phyloP scores from a whole-genome alignment of 306 rosid species.

The Pyrus communis region DNA sequence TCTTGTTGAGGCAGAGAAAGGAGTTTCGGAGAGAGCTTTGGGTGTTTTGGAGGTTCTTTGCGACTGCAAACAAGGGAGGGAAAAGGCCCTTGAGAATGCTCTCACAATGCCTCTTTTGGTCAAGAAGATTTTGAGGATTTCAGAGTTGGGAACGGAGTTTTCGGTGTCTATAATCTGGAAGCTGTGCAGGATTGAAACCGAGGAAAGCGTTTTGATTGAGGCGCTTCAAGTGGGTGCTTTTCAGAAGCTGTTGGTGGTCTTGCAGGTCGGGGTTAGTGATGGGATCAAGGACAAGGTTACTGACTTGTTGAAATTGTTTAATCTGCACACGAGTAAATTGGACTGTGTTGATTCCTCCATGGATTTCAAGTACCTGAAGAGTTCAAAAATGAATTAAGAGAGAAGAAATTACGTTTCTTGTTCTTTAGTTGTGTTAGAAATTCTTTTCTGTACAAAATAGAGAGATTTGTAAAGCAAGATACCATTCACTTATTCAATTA shows the following conservation, averaged over 20 bases:
- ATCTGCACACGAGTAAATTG: conserved; percentile 40
- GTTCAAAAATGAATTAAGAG: conserved; percentile 27
- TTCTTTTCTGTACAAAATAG: conserved; percentile 18
- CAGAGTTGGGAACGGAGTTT: conserved; percentile 48
- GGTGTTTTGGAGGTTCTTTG: conserved; percentile 55
- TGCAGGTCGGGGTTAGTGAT: conserved; percentile 73
- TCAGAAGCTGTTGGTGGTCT: conserved; percentile 68
- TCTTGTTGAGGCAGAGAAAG: conserved; percentile 57
- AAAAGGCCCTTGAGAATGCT: conserved; percentile 48
- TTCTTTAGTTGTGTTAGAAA: conserved; percentile 12
- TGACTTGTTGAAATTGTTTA: conserved; percentile 61
- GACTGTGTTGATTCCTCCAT: conserved; percentile 64
- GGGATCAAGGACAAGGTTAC: conserved; percentile 58
- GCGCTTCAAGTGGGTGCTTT: conserved; percentile 65
- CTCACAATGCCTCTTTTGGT: conserved; percentile 63
- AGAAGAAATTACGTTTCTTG: neutral
- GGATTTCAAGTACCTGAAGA: conserved; percentile 64
- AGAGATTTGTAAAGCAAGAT: neutral
- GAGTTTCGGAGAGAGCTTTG: conserved; percentile 54
- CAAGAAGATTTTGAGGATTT: conserved; percentile 68
- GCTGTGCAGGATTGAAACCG: conserved; percentile 36
- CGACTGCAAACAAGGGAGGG: conserved; percentile 44
- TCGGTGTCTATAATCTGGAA: conserved; percentile 64
- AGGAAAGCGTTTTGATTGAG: conserved; percentile 35
- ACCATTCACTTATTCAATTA: neutral